phyloP scores from a whole-genome alignment of 2,329 filamentous ascomycete genomes.

The Dendryphion nanum region DNA sequence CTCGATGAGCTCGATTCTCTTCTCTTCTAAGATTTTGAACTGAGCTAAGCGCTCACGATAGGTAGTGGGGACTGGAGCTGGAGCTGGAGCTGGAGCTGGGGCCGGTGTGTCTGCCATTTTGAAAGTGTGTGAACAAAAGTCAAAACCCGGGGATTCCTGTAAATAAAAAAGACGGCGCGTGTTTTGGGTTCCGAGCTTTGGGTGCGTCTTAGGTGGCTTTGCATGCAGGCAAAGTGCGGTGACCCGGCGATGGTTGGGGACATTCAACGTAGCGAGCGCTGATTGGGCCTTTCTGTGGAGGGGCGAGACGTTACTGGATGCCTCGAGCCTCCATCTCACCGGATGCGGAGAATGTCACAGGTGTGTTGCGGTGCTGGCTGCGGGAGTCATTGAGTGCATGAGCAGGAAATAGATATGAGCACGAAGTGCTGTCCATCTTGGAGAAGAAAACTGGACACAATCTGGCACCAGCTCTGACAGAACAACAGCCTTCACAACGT shows the following conservation, averaged over 20 bases:
- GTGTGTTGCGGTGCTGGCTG: constrained; percentile 23
- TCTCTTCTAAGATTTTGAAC: constrained; percentile 38
- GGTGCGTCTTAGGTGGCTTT: constrained; percentile 25
- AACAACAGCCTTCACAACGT: too few relatives aligned
- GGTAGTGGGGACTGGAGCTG: constrained; percentile 13
- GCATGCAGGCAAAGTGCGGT: constrained; percentile 34
- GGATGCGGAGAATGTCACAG: constrained; percentile 19
- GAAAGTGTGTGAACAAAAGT: constrained; percentile 1
- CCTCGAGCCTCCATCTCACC: constrained; percentile 23
- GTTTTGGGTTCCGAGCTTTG: constrained; percentile 23
- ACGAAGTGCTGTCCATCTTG: too few relatives aligned
- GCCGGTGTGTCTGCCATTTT: constrained; percentile 21
- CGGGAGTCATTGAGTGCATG: too few relatives aligned
- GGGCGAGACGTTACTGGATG: constrained; percentile 25
- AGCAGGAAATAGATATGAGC: too few relatives aligned
- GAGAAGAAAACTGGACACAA: too few relatives aligned
- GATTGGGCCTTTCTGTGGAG: constrained; percentile 32
- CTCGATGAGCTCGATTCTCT: constrained; percentile 36
- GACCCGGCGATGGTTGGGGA: constrained; percentile 29
- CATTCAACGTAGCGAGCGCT: constrained; percentile 34
- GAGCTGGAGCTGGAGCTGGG: constrained; percentile 3
- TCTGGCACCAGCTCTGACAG: too few relatives aligned
- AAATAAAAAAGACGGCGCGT: constrained; percentile 25
- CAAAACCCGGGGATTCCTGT: constrained; percentile 23
- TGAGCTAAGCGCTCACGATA: constrained; percentile 36